A percentile compares a stretch with the other conserved stretches of the same genome.
Evolutionary conservation across 2,329 filamentous ascomycete genomes (phyloP).

Genomic region (Sarocladium oryzae): DNA sequence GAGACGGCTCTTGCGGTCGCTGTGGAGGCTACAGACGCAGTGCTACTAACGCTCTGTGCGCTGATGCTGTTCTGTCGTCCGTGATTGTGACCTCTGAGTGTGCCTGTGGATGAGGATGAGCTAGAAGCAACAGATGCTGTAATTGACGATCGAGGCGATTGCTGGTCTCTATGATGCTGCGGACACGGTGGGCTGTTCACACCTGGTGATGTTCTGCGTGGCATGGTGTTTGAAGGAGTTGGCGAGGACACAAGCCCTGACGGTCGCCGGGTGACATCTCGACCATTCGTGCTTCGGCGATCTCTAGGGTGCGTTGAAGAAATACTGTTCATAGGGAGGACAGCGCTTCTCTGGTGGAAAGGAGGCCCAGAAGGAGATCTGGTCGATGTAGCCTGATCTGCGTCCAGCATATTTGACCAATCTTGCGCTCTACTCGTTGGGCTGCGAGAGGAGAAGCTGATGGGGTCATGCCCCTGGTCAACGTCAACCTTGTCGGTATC

Average conservation of each 20-base stretch:
- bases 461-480: neutral
- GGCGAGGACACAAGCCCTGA: no score
- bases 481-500: neutral
- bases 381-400: no score
- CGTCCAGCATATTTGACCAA: no score
- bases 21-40: slow-evolving; percentile 11
- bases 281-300: neutral
- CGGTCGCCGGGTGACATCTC: no score
- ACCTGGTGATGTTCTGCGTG: no score
- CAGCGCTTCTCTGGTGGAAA: neutral
- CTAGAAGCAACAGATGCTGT: slow-evolving; percentile 12
- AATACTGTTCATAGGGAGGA: neutral
- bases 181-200: neutral
- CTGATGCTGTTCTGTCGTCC: neutral
- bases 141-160: slow-evolving; percentile 4
- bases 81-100: neutral
- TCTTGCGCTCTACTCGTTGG: neutral
- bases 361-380: no score
- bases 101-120: slow-evolving; percentile 12
- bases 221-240: no score
- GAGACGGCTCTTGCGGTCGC: slow-evolving; percentile 19
- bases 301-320: neutral
- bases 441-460: neutral
- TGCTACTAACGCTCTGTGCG: neutral
- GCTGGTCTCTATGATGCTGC: neutral